A percentile compares a stretch with the other conserved stretches of the same genome.
phyloP scores from a whole-genome alignment of 805 yeast genomes.

The Wickerhamiella azymoides region DNA sequence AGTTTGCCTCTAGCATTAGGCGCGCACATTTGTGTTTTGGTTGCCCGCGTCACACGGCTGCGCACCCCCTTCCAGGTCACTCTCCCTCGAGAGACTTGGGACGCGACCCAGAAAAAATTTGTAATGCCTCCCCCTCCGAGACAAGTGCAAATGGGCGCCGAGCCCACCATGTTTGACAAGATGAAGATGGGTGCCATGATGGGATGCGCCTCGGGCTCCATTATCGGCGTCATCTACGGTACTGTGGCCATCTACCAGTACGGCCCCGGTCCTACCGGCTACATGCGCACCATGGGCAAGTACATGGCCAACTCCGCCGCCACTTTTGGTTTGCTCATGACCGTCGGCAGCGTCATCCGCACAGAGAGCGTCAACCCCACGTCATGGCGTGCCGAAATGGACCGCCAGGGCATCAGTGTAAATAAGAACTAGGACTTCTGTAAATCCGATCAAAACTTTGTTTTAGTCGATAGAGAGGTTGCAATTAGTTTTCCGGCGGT shows the following conservation, averaged over 20 bases:
- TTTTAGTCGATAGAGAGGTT: too few species aligned
- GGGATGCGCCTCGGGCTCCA: slow-evolving; percentile 89
- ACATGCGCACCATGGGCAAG: slow-evolving; percentile 91
- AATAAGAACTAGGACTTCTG: not conserved
- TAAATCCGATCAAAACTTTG: too few species aligned
- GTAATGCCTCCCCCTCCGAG: slow-evolving; percentile 23
- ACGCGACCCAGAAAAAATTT: not conserved
- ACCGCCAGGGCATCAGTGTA: not conserved
- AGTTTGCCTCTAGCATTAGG: too few species aligned
- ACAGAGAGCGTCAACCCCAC: slow-evolving; percentile 19
- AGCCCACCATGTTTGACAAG: slow-evolving; percentile 82
- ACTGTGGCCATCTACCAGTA: slow-evolving; percentile 79
- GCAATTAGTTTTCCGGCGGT: too few species aligned
- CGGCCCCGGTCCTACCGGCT: slow-evolving; percentile 98
- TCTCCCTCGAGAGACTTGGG: too few species aligned
- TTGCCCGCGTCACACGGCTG: too few species aligned
- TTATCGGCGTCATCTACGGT: slow-evolving; percentile 89
- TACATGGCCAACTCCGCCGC: slow-evolving; percentile 94
- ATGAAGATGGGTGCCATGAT: slow-evolving; percentile 97
- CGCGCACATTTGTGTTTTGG: too few species aligned
- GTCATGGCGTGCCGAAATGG: slow-evolving; percentile 4
- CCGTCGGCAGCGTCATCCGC: slow-evolving; percentile 62
- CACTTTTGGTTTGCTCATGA: slow-evolving; percentile 92
- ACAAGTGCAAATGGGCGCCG: slow-evolving; percentile 19
- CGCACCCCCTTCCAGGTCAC: too few species aligned